Conservation (phyloP, 2,329 filamentous ascomycete genomes). For the Pleoardoris graminearum region DNA sequence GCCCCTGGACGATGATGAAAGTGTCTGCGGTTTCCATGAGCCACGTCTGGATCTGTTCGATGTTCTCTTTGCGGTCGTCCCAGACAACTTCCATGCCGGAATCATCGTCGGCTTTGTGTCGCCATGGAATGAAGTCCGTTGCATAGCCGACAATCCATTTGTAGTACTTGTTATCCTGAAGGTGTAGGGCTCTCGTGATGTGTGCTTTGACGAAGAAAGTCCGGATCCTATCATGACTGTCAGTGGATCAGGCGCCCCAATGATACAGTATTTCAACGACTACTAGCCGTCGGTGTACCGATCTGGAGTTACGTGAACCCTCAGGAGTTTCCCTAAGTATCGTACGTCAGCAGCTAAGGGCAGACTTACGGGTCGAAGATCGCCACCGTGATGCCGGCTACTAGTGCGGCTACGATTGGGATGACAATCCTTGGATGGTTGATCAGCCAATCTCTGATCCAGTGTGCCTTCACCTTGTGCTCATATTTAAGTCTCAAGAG, state of each 20-base stretch:
- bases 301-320: too few species aligned
- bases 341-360: not conserved
- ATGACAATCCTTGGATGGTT: constrained; percentile 87
- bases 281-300: too few species aligned
- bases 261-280: too few species aligned
- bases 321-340: too few species aligned
- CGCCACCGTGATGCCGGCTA: constrained; percentile 81
- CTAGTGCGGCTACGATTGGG: constrained; percentile 75
- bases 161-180: constrained; percentile 73
- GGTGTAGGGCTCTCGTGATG: constrained; percentile 74
- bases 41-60: constrained; percentile 82
- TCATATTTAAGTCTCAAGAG: constrained; percentile 83
- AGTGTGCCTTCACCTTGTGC: constrained; percentile 72
- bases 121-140: constrained; percentile 66
- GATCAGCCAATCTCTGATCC: constrained; percentile 84
- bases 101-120: constrained; percentile 61
- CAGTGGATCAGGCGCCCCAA: not conserved
- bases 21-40: constrained; percentile 86
- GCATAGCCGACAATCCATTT: constrained; percentile 80
- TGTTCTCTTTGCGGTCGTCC: constrained; percentile 81
- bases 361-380: constrained; percentile 75
- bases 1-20: constrained; percentile 91
- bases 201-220: constrained; percentile 91
- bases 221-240: constrained; percentile 60
- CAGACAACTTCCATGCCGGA: constrained; percentile 79